Evolutionary conservation across 2,329 filamentous ascomycete species (phyloP).

Genomic region (Hirsutella rhossiliensis): DNA sequence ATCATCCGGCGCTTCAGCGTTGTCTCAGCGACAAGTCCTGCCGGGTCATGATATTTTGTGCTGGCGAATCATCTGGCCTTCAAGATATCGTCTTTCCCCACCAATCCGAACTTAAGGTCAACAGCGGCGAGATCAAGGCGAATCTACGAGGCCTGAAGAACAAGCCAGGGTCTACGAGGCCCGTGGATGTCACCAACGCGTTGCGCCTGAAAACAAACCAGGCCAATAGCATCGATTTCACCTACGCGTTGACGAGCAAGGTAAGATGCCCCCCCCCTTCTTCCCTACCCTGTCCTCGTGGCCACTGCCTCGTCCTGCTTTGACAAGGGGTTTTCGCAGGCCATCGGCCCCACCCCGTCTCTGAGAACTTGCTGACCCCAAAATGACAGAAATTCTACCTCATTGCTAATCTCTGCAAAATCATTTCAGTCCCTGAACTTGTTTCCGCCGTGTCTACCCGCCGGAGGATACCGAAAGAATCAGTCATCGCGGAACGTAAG

Average conservation of each 20-base stretch:
- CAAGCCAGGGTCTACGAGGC: constrained; percentile 86
- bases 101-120: constrained; percentile 86
- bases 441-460: constrained; percentile 53
- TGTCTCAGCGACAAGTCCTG: constrained; percentile 49
- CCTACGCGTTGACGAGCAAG: constrained; percentile 86
- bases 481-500: constrained; percentile 76
- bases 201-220: constrained; percentile 62
- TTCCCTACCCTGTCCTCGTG: too few species aligned
- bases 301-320: too few species aligned
- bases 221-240: constrained; percentile 69
- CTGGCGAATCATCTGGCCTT: constrained; percentile 45
- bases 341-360: constrained; percentile 6
- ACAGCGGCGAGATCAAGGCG: constrained; percentile 77
- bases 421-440: constrained; percentile 58
- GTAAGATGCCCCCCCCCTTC: constrained; percentile 28
- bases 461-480: constrained; percentile 65
- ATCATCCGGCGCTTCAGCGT: constrained; percentile 37
- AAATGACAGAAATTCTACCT: constrained; percentile 55
- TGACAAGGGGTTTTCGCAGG: constrained; percentile 7
- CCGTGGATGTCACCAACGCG: constrained; percentile 75
- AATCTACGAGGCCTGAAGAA: constrained; percentile 93
- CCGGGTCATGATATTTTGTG: constrained; percentile 75
- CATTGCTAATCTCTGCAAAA: constrained; percentile 62
- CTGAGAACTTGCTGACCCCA: constrained; percentile 7
- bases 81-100: constrained; percentile 84